Evolutionary conservation across 805 yeast genomes (phyloP), one percentile per base, ranked within the genome.

Genomic region (Saccharomycopsis fodiens): DNA sequence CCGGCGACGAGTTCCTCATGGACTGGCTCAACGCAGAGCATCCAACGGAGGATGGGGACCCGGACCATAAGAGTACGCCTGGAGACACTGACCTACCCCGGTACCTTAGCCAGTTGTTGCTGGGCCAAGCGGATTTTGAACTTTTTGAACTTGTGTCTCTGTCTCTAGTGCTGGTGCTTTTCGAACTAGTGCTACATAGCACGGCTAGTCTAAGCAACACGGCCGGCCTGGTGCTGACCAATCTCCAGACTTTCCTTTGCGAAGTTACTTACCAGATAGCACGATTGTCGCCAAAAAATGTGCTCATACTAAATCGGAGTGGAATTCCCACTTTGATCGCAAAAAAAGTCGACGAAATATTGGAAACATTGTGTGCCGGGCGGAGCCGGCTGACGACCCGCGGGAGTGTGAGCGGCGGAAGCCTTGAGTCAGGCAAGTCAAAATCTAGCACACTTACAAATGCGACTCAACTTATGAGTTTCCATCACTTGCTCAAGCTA

Each of bases 241-340:
- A 50, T 19, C 21, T 50, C 10, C 39, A 44, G 21, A 19, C 47
- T 12, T 51, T 51, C 23, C 22, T 44, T 17, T 35, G 42, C 17
- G 52, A 51, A 27, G 41, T 39, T 2, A 42, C 29, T 22, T 45
- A 39, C 27, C 54, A 51, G 20, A 36, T 47, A 2, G 16, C 38
- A 3, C 17, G 21, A 2, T n/a, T 43, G 7, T 47, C 52, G 3
- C 39, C 50, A 2, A 19, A 44, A 1, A 42, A 48, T 35, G 37
- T 36, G 25, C 39, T 45, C 8, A 7, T 51, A 12, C 12, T 51
- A 3, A 23, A 43, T 16, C 44, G 45, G 6, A 35, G 48, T 13
- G 38, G 35, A 5, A 40, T 48, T 3, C 4, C 47, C 13, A 41
- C 47, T 12, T 22, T 48, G 5, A 21, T 32, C 40, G 23, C n/a